Base-by-base conservation (phyloP, 2,329 filamentous ascomycete genomes). In the Fusarium incarnatum region DNA sequence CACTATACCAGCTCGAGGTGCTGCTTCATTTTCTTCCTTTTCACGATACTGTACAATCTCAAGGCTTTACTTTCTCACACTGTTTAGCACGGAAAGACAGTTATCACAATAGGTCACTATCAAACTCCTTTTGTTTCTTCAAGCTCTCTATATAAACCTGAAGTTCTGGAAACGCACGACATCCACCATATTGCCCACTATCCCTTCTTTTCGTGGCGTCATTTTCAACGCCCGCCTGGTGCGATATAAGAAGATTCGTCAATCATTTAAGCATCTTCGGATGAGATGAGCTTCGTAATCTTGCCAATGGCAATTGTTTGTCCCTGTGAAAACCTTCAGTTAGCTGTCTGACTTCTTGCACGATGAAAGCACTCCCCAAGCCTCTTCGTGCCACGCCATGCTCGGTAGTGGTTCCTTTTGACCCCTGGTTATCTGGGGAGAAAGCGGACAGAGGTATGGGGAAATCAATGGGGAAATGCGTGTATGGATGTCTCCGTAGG, bases 241-340 rank as follows among this genome's bases (percentile, higher is more conserved):
- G 42, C 49, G 25, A 44, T 53, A 56, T 45, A 56, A 56, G 54
- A 61, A 67, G 50, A 64, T 48, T 70, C 60, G 59, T 73, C 34
- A 64, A 73, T 73, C 64, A 71, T 73, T 74, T 75, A 76, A 64
- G 71, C 55, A 13, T 75, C 73, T 60, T 83, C 80, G 10, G 78
- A 37, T 37, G 34, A 83, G 75, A 89, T 85, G 70, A 99, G 88
- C 87, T 94, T 98, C 64, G 94, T 98, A 80, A 99, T 97, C 88
- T 99, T 99, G 78, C 96, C 96, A 83, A 99, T 99, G 60, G 96
- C 96, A 84, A 99, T 98, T 1, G 96, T 99, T 92, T 98, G 95
- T 76, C 96, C 96, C 91, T 98, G 78, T 57, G 78, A 54, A 70
- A 25, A 58, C 23, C 34, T 41, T 75, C 54, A 78, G 71, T 78